Evolutionary conservation across 1,284 basidiomycete genomes (phyloP), one percentile per base, ranked within the genome.

Genomic region (Apiotrichum veenhuisii): DNA sequence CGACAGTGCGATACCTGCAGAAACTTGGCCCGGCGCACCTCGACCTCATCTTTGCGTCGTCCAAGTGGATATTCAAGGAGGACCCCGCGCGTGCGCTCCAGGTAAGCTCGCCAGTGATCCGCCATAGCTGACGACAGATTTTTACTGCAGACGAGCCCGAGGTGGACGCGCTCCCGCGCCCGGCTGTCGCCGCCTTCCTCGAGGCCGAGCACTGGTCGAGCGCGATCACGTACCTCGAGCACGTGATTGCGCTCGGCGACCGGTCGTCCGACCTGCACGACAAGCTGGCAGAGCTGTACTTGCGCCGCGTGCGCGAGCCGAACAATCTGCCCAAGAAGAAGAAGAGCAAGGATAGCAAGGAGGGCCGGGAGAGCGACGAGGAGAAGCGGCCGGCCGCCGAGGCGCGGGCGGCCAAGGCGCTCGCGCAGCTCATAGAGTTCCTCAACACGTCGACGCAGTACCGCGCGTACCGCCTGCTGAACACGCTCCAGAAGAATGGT

Each of bases 1-100:
- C 92, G 2, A 92, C 91, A 0, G 86, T 98, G 36, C 82, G 83
- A 20, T 99, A 99, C 73, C 81, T 99, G 8, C 91, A 94, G 72
- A 91, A 92, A 69, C 81, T 98, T 0, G 91, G 92, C 9, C 83
- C 88, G 0, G 84, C 87, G 61, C 82, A 94, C 68, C 66, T 93
- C 34, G 79, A 86, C 23, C 85, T 89, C 58, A 87, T 95, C 33
- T 89, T 95, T 66, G 81, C 86, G 33, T 84, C 84, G 4, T 84
- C 91, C 0, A 81, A 84, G 38, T 98, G 94, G 95, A 82, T 96
- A 11, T 87, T 97, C 56, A 82, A 87, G 40, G 80, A 83, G 41
- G 84, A 93, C 64, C 77, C 80, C 1, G 80, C 84, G 38, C 84
- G 87, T 72, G 91, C 83, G 1, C 86, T 95, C 59, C 83, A 91